Conservation (phyloP, 805 yeast genomes). For the Candida xyloterini region DNA sequence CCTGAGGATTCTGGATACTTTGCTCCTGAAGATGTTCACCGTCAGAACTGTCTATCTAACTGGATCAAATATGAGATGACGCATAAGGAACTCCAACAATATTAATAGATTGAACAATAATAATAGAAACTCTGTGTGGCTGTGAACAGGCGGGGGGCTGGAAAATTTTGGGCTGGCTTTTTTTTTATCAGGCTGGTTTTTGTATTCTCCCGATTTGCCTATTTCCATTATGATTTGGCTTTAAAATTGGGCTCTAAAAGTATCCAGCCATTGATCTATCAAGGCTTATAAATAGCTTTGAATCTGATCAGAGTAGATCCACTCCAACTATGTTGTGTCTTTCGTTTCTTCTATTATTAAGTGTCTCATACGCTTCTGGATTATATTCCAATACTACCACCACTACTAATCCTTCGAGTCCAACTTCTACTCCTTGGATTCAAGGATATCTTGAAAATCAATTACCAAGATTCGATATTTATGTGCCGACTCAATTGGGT, state of each 20-base stretch:
- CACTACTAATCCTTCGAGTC: slow-evolving; percentile 1
- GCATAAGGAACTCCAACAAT: slow-evolving; percentile 32
- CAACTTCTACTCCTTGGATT: slow-evolving; percentile 21
- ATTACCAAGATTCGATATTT: slow-evolving; percentile 18
- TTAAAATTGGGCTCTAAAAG: background rate
- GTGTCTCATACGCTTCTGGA: slow-evolving; percentile 7
- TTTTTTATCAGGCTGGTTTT: slow-evolving; percentile 3
- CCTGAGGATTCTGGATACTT: slow-evolving; percentile 34
- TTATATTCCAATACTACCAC: slow-evolving; percentile 10
- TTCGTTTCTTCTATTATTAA: slow-evolving; percentile 7
- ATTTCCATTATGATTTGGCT: background rate
- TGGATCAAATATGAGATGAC: slow-evolving; percentile 39
- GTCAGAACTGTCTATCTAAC: slow-evolving; percentile 35
- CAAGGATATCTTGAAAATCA: slow-evolving; percentile 17
- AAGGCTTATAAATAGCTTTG: background rate
- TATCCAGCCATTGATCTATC: background rate
- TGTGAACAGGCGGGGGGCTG: background rate
- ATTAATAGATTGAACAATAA: slow-evolving; percentile 14
- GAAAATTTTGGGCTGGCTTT: background rate
- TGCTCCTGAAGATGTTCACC: slow-evolving; percentile 33
- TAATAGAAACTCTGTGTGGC: slow-evolving; percentile 1
- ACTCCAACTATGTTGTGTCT: slow-evolving; percentile 5
- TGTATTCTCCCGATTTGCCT: slow-evolving; percentile 2
- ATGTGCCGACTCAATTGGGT: slow-evolving; percentile 22
- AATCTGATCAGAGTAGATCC: background rate